Percentiles rank a stretch among this genome's conserved stretches.
These are phyloP conservation scores for Eucalyptus pumila DNA, from an alignment of 345 rosid species.

Conservation along the genomic window DNA sequence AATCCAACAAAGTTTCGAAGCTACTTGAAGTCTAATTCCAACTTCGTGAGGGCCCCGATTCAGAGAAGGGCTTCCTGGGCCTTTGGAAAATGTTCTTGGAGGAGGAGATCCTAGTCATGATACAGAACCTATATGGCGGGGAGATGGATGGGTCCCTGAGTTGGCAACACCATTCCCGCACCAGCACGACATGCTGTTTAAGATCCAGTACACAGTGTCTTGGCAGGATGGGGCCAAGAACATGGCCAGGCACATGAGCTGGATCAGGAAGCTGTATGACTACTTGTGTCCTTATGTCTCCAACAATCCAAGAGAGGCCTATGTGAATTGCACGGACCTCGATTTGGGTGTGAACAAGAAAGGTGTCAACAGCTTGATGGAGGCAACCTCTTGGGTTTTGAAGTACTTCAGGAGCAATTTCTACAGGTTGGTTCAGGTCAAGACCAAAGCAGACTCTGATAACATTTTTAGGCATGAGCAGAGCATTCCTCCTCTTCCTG, in stretches of 20 bases:
- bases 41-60: slow-evolving; percentile 28
- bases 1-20: no score
- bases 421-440: slow-evolving; percentile 9
- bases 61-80: slow-evolving; percentile 21
- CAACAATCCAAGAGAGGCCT: slow-evolving; percentile 11
- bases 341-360: background rate
- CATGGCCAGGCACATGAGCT: slow-evolving; percentile 1
- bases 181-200: slow-evolving; percentile 30
- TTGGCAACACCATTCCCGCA: slow-evolving; percentile 49
- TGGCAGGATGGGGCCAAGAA: slow-evolving; percentile 22
- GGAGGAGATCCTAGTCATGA: slow-evolving; percentile 41
- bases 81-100: slow-evolving; percentile 28
- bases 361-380: background rate
- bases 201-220: slow-evolving; percentile 17
- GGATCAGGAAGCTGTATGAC: slow-evolving; percentile 11
- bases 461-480: slow-evolving; percentile 20
- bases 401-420: slow-evolving; percentile 4
- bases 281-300: slow-evolving; percentile 19
- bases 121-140: slow-evolving; percentile 77
- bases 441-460: slow-evolving; percentile 9
- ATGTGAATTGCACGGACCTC: slow-evolving; percentile 5
- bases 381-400: slow-evolving; percentile 8
- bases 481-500: slow-evolving; percentile 10
- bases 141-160: slow-evolving; percentile 25
- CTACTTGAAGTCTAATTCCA: slow-evolving; percentile 52